Percentiles rank a stretch among this genome's conserved stretches.
These are phyloP conservation scores for Macrotyloma uniflorum DNA, from an alignment of 306 rosid species.

Conservation along the genomic window DNA sequence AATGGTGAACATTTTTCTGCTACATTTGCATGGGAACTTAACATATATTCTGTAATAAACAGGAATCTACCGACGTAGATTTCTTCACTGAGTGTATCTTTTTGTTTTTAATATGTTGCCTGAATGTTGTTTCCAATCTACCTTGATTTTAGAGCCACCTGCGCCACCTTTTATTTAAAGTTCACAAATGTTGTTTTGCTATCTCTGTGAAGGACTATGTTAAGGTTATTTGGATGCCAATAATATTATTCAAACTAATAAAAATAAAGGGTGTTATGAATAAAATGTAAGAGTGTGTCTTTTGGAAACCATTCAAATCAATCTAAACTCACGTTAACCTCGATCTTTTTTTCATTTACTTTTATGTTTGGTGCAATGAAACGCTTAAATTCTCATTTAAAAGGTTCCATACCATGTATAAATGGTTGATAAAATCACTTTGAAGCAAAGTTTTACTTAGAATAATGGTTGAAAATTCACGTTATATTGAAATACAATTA, in stretches of 20 bases:
- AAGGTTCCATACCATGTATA: neutral
- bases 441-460: neutral
- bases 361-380: neutral
- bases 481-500: no score
- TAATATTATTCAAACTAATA: neutral
- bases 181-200: slow-evolving; percentile 6
- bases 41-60: slow-evolving; percentile 32
- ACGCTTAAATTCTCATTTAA: no score
- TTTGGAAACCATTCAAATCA: neutral
- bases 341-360: no score
- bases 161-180: neutral
- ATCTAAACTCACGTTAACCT: neutral
- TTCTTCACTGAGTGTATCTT: slow-evolving; percentile 19
- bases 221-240: neutral
- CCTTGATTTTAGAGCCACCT: slow-evolving; percentile 20
- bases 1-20: slow-evolving; percentile 20
- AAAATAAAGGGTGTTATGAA: neutral
- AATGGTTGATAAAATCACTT: neutral
- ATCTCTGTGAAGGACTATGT: neutral
- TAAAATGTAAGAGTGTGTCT: neutral
- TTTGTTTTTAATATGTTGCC: neutral
- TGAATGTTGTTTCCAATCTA: slow-evolving; percentile 9
- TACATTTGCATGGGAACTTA: neutral
- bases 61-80: slow-evolving; percentile 45
- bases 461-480: no score